Percentiles rank a stretch among this genome's conserved stretches.
phyloP scores from a whole-genome alignment of 768 basidiomycete species.

The Leccinum variicolor region DNA sequence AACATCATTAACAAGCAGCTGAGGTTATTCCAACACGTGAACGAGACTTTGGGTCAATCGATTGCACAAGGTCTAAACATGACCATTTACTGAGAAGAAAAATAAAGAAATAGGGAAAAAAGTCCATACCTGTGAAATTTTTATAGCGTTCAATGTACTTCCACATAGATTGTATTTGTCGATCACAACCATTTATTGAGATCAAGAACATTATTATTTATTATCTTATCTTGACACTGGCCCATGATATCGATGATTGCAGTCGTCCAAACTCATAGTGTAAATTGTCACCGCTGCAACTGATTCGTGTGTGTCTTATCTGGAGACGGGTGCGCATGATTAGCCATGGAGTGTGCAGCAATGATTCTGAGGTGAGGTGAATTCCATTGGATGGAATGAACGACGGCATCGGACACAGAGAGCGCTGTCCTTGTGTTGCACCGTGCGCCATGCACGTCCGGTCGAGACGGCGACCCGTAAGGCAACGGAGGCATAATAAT shows the following conservation, averaged over 20 bases:
- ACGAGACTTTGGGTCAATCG: conserved; percentile 33
- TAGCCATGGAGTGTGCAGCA: no score
- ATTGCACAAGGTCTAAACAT: conserved; percentile 34
- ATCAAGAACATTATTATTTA: background rate
- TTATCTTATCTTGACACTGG: background rate
- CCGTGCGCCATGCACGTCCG: background rate
- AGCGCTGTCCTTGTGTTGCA: background rate
- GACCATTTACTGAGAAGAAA: conserved; percentile 4
- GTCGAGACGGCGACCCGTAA: background rate
- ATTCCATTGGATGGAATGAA: no score
- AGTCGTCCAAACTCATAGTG: background rate
- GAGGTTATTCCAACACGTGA: conserved; percentile 36
- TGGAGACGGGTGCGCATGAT: no score
- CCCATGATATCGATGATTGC: background rate
- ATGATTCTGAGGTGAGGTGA: no score
- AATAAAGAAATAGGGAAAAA: background rate
- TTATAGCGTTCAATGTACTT: background rate
- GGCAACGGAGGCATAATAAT: background rate
- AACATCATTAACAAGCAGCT: conserved; percentile 32
- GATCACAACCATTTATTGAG: background rate
- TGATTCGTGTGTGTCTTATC: background rate
- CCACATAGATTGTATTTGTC: background rate
- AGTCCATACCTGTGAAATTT: background rate
- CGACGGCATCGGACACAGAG: no score
- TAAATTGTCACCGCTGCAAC: background rate